These are phyloP conservation scores for Aphanomyces euteiches DNA, from an alignment of 352 stramenopile genomes.

Conservation along the genomic window DNA sequence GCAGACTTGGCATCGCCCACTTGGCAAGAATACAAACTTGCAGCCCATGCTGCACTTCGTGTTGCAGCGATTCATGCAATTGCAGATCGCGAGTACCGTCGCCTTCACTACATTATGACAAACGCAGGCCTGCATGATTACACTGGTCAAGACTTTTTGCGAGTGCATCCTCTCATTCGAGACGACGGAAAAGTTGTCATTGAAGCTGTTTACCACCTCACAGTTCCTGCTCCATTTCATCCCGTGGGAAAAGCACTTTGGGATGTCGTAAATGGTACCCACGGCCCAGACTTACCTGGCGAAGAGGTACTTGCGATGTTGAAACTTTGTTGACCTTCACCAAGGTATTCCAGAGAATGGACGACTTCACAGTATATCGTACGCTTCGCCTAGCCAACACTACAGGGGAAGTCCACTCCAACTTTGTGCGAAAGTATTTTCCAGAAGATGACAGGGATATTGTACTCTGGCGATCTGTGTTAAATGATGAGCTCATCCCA, in stretches of 20 bases:
- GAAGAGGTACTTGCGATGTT: too few relatives aligned
- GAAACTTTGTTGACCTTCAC: too few relatives aligned
- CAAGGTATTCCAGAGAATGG: too few relatives aligned
- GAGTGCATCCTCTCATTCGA: neutral
- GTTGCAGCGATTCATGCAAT: slow-evolving; percentile 2
- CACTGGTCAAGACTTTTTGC: neutral
- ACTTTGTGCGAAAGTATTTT: neutral
- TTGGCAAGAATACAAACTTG: neutral
- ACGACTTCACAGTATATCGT: too few relatives aligned
- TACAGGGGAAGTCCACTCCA: neutral
- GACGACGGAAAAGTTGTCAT: neutral
- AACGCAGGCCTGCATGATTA: neutral
- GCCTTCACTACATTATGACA: neutral
- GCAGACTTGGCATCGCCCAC: too few relatives aligned
- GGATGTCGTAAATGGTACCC: neutral
- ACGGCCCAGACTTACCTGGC: too few relatives aligned
- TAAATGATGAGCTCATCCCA: neutral
- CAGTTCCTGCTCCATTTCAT: neutral
- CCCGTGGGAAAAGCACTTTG: neutral
- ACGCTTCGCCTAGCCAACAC: too few relatives aligned
- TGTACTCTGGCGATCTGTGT: neutral
- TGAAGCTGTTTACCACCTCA: neutral
- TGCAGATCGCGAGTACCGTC: neutral
- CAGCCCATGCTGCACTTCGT: neutral
- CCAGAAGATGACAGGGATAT: neutral